A percentile compares a stretch with the other conserved stretches of the same genome.
Conservation (phyloP, 176 grass and related monocot genomes). For the Bolboschoenus planiculmis region DNA sequence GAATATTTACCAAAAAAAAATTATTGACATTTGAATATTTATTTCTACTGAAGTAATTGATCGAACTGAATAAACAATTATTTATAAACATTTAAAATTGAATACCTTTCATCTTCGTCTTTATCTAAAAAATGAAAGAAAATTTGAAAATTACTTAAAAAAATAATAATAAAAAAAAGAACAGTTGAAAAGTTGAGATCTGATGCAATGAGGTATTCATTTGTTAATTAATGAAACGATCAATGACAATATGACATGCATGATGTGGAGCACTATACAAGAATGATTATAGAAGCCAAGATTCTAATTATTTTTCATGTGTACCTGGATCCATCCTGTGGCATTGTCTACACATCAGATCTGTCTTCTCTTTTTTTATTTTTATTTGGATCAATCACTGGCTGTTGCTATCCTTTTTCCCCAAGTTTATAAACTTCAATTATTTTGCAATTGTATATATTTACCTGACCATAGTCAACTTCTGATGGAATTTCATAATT, state of each 20-base stretch:
- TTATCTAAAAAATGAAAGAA: no score
- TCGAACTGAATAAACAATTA: no score
- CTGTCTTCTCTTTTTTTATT: neutral
- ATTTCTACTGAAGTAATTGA: no score
- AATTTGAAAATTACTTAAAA: no score
- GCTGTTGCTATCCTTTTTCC: neutral
- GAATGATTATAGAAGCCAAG: neutral
- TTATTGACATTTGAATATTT: no score
- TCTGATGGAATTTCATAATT: neutral
- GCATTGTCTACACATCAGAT: no score
- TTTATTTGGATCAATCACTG: neutral
- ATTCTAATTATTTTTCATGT: neutral
- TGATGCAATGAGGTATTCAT: neutral
- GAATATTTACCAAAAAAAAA: no score
- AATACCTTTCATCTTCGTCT: no score
- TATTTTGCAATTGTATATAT: neutral
- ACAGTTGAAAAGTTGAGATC: neutral
- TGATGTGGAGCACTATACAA: neutral
- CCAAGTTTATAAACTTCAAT: neutral
- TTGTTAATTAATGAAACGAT: neutral
- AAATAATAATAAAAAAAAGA: neutral
- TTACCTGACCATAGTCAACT: neutral
- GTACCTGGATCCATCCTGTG: neutral
- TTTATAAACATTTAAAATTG: no score
- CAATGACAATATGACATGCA: neutral